A percentile compares a stretch with the other conserved stretches of the same genome.
Evolutionary conservation across 129 eudicot genomes (phyloP).

Genomic region (Flaveria sonorensis): DNA sequence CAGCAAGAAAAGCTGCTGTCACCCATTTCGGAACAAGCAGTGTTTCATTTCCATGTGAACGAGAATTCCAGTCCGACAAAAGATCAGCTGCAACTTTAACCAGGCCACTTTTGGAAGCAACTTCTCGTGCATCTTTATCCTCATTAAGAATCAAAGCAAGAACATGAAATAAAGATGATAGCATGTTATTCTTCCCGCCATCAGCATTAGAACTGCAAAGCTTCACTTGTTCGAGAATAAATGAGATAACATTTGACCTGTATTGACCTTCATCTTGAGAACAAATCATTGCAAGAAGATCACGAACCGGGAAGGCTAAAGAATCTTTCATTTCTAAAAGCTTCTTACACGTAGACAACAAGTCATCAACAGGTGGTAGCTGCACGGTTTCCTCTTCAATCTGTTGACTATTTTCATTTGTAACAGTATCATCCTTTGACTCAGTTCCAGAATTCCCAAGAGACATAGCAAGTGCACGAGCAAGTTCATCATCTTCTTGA

Average conservation of each 20-base stretch:
- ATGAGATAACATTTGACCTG: constrained; percentile 66
- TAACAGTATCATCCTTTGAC: constrained; percentile 56
- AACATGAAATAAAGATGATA: constrained; percentile 78
- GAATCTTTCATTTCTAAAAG: constrained; percentile 82
- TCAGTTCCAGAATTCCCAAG: constrained; percentile 86
- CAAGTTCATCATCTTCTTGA: constrained; percentile 98
- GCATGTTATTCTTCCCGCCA: constrained; percentile 56
- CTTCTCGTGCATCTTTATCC: constrained; percentile 80
- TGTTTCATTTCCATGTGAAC: constrained; percentile 38
- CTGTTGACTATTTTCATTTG: constrained; percentile 49
- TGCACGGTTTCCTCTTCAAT: constrained; percentile 78
- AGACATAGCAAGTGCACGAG: constrained; percentile 99
- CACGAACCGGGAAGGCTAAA: constrained; percentile 86
- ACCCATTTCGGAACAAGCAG: constrained; percentile 85
- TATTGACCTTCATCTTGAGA: constrained; percentile 84
- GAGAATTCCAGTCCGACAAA: constrained; percentile 59
- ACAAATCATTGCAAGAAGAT: constrained; percentile 83
- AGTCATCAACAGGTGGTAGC: constrained; percentile 82
- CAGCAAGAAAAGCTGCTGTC: constrained; percentile 84
- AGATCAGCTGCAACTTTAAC: constrained; percentile 81
- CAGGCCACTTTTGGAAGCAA: constrained; percentile 72
- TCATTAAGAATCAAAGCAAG: constrained; percentile 87
- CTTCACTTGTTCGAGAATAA: constrained; percentile 79
- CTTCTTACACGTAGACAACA: constrained; percentile 70
- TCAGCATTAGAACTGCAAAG: constrained; percentile 55